Conservation (phyloP, 495 filamentous ascomycete species). For the Aspergillus bridgeri region DNA sequence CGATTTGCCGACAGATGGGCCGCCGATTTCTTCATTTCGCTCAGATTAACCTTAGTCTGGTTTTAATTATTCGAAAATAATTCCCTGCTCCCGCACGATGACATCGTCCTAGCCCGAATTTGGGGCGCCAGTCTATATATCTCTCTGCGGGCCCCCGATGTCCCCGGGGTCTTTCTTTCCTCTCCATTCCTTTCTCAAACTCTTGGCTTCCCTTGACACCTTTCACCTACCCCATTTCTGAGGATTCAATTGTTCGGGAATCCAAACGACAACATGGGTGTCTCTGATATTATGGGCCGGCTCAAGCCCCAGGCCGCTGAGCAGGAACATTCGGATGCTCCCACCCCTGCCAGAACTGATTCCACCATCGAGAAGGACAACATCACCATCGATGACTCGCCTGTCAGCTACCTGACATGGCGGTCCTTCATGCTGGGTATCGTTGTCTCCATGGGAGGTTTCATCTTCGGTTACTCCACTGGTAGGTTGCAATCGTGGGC, state of each 20-base stretch:
- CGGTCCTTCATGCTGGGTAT: conserved; percentile 50
- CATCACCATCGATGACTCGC: conserved; percentile 42
- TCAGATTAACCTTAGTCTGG: conserved; percentile 11
- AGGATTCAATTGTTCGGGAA: conserved; percentile 8
- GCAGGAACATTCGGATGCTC: conserved; percentile 34
- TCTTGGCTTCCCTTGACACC: conserved; percentile 9
- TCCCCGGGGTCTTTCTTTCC: background rate
- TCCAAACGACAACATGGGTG: conserved; percentile 32
- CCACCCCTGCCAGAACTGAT: conserved; percentile 38
- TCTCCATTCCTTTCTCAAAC: conserved; percentile 3
- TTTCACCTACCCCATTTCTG: conserved; percentile 13
- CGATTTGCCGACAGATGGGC: conserved; percentile 21
- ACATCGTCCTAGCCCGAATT: background rate
- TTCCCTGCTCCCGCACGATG: conserved; percentile 1
- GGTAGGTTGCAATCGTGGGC: conserved; percentile 23
- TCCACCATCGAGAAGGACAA: conserved; percentile 40
- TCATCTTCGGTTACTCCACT: conserved; percentile 75
- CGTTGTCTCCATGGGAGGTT: conserved; percentile 65
- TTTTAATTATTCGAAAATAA: background rate
- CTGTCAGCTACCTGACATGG: conserved; percentile 47
- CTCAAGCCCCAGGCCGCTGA: conserved; percentile 25
- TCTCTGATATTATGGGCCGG: conserved; percentile 31
- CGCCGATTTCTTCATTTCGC: conserved; percentile 9
- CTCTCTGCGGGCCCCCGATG: conserved; percentile 3
- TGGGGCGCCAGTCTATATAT: background rate